Evolutionary conservation across 306 rosid genomes (phyloP).

Genomic region (Macrotyloma uniflorum): DNA sequence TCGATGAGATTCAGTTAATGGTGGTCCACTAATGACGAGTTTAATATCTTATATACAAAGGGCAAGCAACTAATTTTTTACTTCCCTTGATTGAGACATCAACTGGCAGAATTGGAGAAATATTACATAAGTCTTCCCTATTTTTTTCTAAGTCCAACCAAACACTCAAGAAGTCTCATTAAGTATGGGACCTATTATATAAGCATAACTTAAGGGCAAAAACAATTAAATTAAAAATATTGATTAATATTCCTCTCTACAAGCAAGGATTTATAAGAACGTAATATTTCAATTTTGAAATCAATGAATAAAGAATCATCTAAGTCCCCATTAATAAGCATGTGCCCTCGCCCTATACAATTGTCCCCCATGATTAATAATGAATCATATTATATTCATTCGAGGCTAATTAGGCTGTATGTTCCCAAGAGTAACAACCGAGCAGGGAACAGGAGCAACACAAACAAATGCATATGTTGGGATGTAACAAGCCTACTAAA

Average conservation of each 20-base stretch:
- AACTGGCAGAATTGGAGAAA: not conserved
- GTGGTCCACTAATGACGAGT: constrained; percentile 23
- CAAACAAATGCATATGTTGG: constrained; percentile 77
- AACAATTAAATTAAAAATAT: not conserved
- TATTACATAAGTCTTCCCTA: not conserved
- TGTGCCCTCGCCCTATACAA: constrained; percentile 43
- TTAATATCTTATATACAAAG: constrained; percentile 6
- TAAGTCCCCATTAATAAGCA: constrained; percentile 37
- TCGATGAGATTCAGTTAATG: not conserved
- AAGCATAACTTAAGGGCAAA: not conserved
- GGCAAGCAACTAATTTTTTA: constrained; percentile 25
- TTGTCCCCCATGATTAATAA: constrained; percentile 36
- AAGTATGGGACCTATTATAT: not conserved
- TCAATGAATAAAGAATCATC: constrained; percentile 86
- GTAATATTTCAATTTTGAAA: constrained; percentile 31
- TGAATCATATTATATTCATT: constrained; percentile 37
- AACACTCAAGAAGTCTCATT: not conserved
- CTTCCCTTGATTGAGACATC: not conserved
- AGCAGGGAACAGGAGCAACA: constrained; percentile 72
- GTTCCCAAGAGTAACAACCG: constrained; percentile 63
- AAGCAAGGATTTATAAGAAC: constrained; percentile 8
- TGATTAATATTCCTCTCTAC: constrained; percentile 14
- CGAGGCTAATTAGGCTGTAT: constrained; percentile 45
- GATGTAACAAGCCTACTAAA: constrained; percentile 79
- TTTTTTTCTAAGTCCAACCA: not conserved